Percentiles rank a stretch among this genome's conserved stretches.
These are phyloP conservation scores for Suillus weaverae DNA, from an alignment of 768 basidiomycete species.

Conservation along the genomic window DNA sequence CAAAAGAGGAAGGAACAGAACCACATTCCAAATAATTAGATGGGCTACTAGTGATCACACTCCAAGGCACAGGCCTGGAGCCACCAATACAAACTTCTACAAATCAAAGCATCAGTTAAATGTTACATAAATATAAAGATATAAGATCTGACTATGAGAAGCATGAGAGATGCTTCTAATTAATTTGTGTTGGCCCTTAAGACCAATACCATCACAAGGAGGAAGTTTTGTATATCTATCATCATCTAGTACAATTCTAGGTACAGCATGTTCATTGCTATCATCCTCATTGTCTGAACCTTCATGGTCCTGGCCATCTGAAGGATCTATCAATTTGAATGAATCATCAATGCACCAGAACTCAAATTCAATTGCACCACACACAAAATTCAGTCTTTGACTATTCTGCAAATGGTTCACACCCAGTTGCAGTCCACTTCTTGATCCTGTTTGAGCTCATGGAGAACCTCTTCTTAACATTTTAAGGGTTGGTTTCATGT, in stretches of 20 bases:
- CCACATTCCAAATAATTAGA: neutral
- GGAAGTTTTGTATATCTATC: neutral
- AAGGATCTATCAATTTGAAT: neutral
- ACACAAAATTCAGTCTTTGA: neutral
- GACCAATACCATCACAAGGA: neutral
- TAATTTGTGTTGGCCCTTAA: constrained; percentile 1
- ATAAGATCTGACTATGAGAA: neutral
- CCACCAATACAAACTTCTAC: neutral
- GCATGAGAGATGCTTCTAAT: neutral
- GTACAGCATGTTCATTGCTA: neutral
- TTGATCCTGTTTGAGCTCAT: neutral
- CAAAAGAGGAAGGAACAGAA: neutral
- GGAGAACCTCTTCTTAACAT: neutral
- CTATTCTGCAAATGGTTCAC: neutral
- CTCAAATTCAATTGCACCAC: too few relatives aligned
- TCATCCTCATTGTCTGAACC: neutral
- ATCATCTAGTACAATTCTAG: neutral
- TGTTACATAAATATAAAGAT: neutral
- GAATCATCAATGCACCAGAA: too few relatives aligned
- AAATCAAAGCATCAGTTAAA: neutral
- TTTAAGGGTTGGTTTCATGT: neutral
- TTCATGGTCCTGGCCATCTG: constrained; percentile 2
- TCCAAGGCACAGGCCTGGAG: neutral
- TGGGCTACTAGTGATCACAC: neutral
- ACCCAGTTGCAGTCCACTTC: neutral